These are phyloP conservation scores for Aureobasidium lini DNA, from an alignment of 2,329 filamentous ascomycete genomes.

Conservation along the genomic window DNA sequence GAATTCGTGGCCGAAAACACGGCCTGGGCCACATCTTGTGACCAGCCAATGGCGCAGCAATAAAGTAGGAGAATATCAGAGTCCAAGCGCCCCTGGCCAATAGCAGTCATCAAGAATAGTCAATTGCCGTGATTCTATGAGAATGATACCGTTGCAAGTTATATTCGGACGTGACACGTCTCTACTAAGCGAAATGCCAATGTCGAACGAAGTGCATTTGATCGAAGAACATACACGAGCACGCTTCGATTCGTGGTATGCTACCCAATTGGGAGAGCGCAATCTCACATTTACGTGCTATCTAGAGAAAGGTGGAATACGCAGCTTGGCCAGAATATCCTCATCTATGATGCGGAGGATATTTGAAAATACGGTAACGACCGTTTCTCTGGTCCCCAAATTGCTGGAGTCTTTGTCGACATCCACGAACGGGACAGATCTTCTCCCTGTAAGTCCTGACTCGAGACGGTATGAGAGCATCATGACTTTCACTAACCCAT, in stretches of 20 bases:
- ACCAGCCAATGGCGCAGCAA: conserved; percentile 1
- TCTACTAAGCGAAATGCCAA: not conserved
- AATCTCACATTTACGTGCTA: not conserved
- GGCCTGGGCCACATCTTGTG: conserved; percentile 1
- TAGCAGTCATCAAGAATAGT: not conserved
- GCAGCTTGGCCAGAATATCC: not conserved
- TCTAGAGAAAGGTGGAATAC: not conserved
- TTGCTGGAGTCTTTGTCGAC: too few species aligned
- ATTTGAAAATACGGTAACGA: not conserved
- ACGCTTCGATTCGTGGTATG: not conserved
- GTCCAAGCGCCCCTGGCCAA: not conserved
- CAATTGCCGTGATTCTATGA: not conserved
- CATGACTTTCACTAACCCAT: not conserved
- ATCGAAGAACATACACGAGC: not conserved
- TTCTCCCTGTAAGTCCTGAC: not conserved
- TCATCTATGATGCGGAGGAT: not conserved
- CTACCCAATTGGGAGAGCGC: not conserved
- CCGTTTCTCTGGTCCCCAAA: not conserved
- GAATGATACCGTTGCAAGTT: not conserved
- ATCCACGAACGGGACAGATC: not conserved
- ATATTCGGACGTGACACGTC: not conserved
- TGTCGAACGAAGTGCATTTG: not conserved
- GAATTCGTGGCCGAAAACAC: not conserved
- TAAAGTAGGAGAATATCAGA: not conserved
- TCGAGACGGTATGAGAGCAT: not conserved